Evolutionary conservation across 2,329 filamentous ascomycete genomes (phyloP).

Genomic region (Fusarium temperatum): DNA sequence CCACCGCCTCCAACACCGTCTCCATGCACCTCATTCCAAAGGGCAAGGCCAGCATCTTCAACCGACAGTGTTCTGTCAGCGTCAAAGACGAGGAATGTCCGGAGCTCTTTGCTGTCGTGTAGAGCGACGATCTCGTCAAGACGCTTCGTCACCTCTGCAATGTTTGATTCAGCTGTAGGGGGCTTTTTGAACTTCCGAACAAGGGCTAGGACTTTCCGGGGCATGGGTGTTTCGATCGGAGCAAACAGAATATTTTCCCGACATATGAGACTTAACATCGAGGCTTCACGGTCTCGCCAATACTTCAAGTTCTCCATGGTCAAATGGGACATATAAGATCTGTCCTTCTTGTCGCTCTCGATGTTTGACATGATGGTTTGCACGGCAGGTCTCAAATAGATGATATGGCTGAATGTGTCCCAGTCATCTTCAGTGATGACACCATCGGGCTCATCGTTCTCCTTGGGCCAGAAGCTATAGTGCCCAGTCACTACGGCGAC

Average conservation of each 20-base stretch:
- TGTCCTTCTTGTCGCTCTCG: slow-evolving; percentile 43
- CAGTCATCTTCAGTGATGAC: slow-evolving; percentile 43
- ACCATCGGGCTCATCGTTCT: accelerated
- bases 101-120: slow-evolving; percentile 22
- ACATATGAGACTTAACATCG: too few species aligned
- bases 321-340: neutral
- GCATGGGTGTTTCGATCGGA: too few species aligned
- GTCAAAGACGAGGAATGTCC: slow-evolving; percentile 65
- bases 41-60: too few species aligned
- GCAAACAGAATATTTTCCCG: too few species aligned
- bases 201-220: accelerated
- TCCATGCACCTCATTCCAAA: too few species aligned
- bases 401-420: slow-evolving; percentile 62
- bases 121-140: slow-evolving; percentile 50
- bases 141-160: slow-evolving; percentile 36
- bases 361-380: neutral
- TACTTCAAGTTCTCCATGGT: too few species aligned
- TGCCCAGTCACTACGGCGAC: slow-evolving; percentile 64
- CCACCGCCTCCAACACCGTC: too few species aligned
- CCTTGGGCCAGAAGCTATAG: slow-evolving; percentile 61
- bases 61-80: slow-evolving; percentile 64
- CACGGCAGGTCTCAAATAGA: slow-evolving; percentile 51
- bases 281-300: too few species aligned
- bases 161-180: slow-evolving; percentile 49
- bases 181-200: neutral